Evolutionary conservation across 768 basidiomycete genomes (phyloP).

Genomic region (Naganishia onofrii): DNA sequence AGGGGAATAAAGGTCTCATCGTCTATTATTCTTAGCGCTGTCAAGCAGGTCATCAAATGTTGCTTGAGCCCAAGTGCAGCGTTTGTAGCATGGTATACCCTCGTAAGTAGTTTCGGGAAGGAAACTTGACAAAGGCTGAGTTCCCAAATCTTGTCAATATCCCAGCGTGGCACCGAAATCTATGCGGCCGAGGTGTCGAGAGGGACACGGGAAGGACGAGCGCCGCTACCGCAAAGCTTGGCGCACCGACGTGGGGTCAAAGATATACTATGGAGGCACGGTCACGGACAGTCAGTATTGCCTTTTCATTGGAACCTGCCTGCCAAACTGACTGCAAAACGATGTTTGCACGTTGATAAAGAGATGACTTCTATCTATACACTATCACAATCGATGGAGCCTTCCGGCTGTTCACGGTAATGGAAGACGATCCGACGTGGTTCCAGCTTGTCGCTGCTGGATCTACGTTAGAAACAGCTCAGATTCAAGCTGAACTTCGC

Average conservation of each 20-base stretch:
- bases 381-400: slow-evolving; percentile 12
- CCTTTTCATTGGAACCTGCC: background rate
- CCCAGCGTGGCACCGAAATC: background rate
- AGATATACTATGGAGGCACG: slow-evolving; percentile 7
- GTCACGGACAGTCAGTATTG: slow-evolving; percentile 1
- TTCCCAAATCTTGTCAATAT: too few relatives aligned
- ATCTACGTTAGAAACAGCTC: slow-evolving; percentile 4
- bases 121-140: background rate
- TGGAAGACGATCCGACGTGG: slow-evolving; percentile 23
- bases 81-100: slow-evolving; percentile 9
- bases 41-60: slow-evolving; percentile 5
- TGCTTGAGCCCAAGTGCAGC: slow-evolving; percentile 17
- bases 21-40: background rate
- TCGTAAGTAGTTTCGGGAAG: background rate
- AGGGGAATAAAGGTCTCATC: background rate
- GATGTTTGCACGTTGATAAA: background rate
- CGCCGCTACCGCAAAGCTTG: background rate
- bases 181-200: background rate
- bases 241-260: background rate
- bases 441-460: slow-evolving; percentile 14
- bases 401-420: slow-evolving; percentile 13
- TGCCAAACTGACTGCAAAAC: background rate
- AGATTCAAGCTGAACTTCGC: background rate
- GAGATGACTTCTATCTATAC: slow-evolving; percentile 19
- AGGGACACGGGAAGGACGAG: background rate